These are phyloP conservation scores for Erodium trifolium DNA, from an alignment of 441 rosid species.

Conservation along the genomic window DNA sequence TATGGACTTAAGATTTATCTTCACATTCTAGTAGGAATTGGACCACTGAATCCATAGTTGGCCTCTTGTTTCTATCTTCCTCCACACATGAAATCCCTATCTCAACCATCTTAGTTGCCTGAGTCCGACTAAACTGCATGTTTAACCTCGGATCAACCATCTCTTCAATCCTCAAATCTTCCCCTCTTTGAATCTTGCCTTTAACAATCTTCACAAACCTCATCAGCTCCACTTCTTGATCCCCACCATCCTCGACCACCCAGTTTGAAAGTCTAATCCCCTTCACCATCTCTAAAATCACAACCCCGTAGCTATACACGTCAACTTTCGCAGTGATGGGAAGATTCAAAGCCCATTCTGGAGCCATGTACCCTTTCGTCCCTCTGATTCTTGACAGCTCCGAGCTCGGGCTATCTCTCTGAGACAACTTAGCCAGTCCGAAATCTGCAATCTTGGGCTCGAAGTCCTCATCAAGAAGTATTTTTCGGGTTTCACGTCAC, in stretches of 20 bases:
- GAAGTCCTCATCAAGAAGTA: neutral
- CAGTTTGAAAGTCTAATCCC: neutral
- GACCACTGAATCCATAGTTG: neutral
- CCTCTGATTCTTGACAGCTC: neutral
- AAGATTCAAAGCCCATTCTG: neutral
- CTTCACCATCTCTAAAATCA: neutral
- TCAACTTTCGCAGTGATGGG: slow-evolving; percentile 3
- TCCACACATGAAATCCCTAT: neutral
- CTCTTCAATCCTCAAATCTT: neutral
- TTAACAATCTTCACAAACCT: neutral
- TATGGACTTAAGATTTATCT: neutral
- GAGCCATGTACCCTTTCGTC: neutral
- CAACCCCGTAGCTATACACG: neutral
- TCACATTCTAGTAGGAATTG: neutral
- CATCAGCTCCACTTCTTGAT: neutral
- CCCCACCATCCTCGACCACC: neutral
- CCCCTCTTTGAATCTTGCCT: neutral
- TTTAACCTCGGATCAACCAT: neutral
- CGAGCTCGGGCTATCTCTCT: neutral
- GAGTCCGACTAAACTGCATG: neutral
- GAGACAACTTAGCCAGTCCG: neutral
- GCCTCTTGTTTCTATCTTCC: slow-evolving; percentile 2
- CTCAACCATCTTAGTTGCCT: neutral
- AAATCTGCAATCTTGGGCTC: slow-evolving; percentile 1
- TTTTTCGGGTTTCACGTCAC: neutral